Evolutionary conservation across 352 stramenopile genomes (phyloP).

Genomic region (Pythium phragmiticola): DNA sequence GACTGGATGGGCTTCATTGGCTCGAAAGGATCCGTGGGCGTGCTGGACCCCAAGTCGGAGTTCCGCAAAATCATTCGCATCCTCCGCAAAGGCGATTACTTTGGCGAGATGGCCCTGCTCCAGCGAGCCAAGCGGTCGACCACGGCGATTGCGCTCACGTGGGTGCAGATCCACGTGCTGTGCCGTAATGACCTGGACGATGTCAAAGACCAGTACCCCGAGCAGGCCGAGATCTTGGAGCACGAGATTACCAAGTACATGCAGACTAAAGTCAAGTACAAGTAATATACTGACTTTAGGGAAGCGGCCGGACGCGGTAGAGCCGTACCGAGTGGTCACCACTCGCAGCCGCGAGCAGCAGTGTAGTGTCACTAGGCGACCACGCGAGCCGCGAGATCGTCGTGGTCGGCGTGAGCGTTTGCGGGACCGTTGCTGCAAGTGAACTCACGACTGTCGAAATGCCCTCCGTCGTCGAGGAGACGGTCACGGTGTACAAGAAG

Average conservation of each 20-base stretch:
- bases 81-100: conserved; percentile 72
- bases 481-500: conserved; percentile 32
- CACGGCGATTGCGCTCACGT: conserved; percentile 66
- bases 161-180: conserved; percentile 76
- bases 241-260: conserved; percentile 80
- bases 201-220: conserved; percentile 69
- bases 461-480: not conserved
- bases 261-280: conserved; percentile 60
- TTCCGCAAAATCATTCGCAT: conserved; percentile 65
- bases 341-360: conserved; percentile 43
- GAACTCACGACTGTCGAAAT: conserved; percentile 10
- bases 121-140: conserved; percentile 66
- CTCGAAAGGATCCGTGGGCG: conserved; percentile 61
- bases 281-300: conserved; percentile 29
- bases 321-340: conserved; percentile 55
- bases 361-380: conserved; percentile 10
- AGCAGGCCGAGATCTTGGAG: conserved; percentile 59
- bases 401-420: conserved; percentile 32
- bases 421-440: conserved; percentile 24
- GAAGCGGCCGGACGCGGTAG: conserved; percentile 26
- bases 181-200: conserved; percentile 65
- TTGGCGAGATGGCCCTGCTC: conserved; percentile 76
- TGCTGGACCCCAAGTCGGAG: conserved; percentile 56
- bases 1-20: conserved; percentile 87
- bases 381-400: conserved; percentile 53